A percentile compares a stretch with the other conserved stretches of the same genome.
Conservation (phyloP, 2,329 filamentous ascomycete genomes). For the Anisogramma anomala region DNA sequence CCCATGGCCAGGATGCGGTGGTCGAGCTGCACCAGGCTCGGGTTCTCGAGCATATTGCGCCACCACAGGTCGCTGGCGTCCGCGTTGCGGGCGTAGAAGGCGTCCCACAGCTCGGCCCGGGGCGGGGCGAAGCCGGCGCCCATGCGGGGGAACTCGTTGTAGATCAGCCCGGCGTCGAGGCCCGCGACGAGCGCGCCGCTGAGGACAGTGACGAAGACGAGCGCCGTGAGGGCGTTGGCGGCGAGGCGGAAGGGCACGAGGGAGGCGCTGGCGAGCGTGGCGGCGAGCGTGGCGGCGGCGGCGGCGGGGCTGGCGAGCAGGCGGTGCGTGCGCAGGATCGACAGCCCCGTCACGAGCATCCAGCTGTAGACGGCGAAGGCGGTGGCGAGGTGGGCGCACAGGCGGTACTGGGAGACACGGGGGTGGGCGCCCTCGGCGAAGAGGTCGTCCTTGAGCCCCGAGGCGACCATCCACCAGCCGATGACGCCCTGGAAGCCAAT, state of each 20-base stretch:
- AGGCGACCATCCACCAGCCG: slow-evolving; percentile 99
- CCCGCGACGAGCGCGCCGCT: slow-evolving; percentile 90
- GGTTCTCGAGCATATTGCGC: slow-evolving; percentile 97
- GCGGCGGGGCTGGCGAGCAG: slow-evolving; percentile 56
- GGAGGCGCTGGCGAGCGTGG: slow-evolving; percentile 52
- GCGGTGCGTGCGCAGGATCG: slow-evolving; percentile 66
- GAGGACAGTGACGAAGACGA: slow-evolving; percentile 85
- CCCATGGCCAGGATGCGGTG: slow-evolving; percentile 86
- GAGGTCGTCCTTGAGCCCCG: slow-evolving; percentile 86
- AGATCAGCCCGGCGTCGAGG: slow-evolving; percentile 91
- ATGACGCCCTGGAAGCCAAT: slow-evolving; percentile 94
- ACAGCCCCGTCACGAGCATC: slow-evolving; percentile 84
- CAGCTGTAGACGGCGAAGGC: slow-evolving; percentile 89
- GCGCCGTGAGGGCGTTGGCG: slow-evolving; percentile 55
- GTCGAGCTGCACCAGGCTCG: slow-evolving; percentile 86
- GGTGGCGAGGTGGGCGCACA: slow-evolving; percentile 78
- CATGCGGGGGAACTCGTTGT: slow-evolving; percentile 98
- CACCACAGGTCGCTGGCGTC: slow-evolving; percentile 82
- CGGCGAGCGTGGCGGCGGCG: slow-evolving; percentile 49
- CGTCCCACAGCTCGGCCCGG: slow-evolving; percentile 68
- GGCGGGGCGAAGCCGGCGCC: slow-evolving; percentile 73
- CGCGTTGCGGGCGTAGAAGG: slow-evolving; percentile 69
- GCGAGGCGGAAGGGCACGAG: slow-evolving; percentile 63
- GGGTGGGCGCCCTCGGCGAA: slow-evolving; percentile 86
- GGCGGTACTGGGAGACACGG: slow-evolving; percentile 85